Percentiles rank a stretch among this genome's conserved stretches.
These are phyloP conservation scores for Magnusiomyces magnusii DNA, from an alignment of 1,139 yeast species.

Conservation along the genomic window DNA sequence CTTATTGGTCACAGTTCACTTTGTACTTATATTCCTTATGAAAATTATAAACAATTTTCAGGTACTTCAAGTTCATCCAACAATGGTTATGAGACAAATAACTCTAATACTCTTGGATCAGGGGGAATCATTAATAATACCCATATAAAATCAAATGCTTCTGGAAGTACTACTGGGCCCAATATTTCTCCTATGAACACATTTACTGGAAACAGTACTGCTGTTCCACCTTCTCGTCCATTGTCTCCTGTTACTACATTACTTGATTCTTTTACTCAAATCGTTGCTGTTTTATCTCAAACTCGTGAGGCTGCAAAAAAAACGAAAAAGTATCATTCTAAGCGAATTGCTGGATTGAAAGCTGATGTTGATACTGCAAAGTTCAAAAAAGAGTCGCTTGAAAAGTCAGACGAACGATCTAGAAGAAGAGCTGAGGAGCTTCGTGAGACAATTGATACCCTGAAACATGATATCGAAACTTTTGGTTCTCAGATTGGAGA, in stretches of 20 bases:
- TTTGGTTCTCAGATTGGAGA: conserved; percentile 18
- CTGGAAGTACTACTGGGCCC: not conserved
- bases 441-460: conserved; percentile 30
- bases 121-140: not conserved
- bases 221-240: conserved; percentile 27
- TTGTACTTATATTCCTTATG: conserved; percentile 17
- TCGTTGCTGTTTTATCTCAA: conserved; percentile 30
- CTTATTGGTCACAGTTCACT: conserved; percentile 18
- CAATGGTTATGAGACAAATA: not conserved
- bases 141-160: too few species aligned
- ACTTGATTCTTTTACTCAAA: conserved; percentile 33
- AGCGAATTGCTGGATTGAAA: conserved; percentile 29
- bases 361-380: conserved; percentile 31
- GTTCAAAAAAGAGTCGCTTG: conserved; percentile 30
- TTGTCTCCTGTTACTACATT: conserved; percentile 34
- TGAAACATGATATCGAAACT: conserved; percentile 30
- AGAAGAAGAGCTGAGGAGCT: conserved; percentile 29
- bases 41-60: conserved; percentile 12
- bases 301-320: conserved; percentile 31
- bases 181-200: not conserved
- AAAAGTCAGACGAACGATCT: conserved; percentile 32
- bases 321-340: conserved; percentile 31
- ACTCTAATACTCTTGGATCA: too few species aligned
- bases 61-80: not conserved
- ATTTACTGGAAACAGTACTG: not conserved